Evolutionary conservation across 2,329 filamentous ascomycete species (phyloP), one percentile per base, ranked within the genome.

Genomic region (Zymoseptoria brevis): DNA sequence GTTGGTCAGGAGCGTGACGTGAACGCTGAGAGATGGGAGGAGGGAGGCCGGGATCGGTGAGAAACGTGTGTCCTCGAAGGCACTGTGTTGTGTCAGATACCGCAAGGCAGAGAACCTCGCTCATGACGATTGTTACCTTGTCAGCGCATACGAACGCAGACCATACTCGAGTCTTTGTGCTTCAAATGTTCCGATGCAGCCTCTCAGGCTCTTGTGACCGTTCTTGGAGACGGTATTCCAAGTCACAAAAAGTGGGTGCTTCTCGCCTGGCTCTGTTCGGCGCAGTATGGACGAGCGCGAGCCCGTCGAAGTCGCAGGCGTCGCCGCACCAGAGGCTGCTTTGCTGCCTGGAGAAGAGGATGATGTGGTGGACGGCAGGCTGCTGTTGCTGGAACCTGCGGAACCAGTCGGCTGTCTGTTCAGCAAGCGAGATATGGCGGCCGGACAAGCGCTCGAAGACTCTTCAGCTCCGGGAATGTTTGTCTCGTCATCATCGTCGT

Each of bases 101-200:
- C 50, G 9, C 24, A 22, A 35, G 41, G 9, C 60, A 53, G 50
- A 50, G 51, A 16, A 58, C 48, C 35, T n/a, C 11, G 35, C 35
- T 45, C 35, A 16, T 16, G 35, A 30, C 53, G 53, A 26, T 50
- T 75, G 80, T 66, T 76, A 86, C 73, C 92, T 91, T 55, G 88
- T 94, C 65, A 96, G 76, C 53, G 92, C 88, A 75, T 96, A 97
- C 61, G 84, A 85, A 56, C 84, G 79, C 50, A 99, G 78, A 3
- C 91, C 92, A 1, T 83, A 75, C 29, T 85, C 80, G 11, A 99
- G 82, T 54, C 87, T 83, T 68, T 89, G 84, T 1, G 86, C 74
- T 69, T 92, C 88, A 70, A 97, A 99, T 2, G 93, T 99, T 66
- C 94, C 94, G 71, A 99, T 97, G 79, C 94, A 99, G 60, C 94